These are phyloP conservation scores for Neurospora terricola DNA, from an alignment of 495 filamentous ascomycete genomes.

Conservation along the genomic window DNA sequence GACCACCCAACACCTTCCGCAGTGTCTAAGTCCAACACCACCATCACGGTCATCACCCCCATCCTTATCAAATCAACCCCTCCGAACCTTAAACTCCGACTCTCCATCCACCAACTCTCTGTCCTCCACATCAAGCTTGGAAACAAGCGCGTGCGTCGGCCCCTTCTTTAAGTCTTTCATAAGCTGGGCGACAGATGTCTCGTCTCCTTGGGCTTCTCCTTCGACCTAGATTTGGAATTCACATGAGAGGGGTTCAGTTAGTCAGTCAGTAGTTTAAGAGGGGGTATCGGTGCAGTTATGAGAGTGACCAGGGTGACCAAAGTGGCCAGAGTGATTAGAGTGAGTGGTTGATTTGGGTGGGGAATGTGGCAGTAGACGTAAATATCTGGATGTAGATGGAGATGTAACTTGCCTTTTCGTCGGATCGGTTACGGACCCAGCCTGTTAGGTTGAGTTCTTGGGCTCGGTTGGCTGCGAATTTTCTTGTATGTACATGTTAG, in stretches of 20 bases:
- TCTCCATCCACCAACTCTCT: slow-evolving; percentile 55
- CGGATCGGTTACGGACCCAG: slow-evolving; percentile 66
- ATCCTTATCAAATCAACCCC: background rate
- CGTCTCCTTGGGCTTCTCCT: slow-evolving; percentile 76
- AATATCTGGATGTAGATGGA: background rate
- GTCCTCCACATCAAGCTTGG: slow-evolving; percentile 58
- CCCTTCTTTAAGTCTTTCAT: slow-evolving; percentile 70
- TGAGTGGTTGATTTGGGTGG: too few relatives aligned
- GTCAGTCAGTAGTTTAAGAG: background rate
- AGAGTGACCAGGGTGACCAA: background rate
- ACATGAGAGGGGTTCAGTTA: background rate
- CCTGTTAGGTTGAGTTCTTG: slow-evolving; percentile 57
- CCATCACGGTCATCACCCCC: background rate
- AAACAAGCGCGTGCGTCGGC: slow-evolving; percentile 55
- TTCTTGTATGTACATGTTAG: slow-evolving; percentile 23
- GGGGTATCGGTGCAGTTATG: too few relatives aligned
- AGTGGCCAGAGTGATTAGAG: background rate
- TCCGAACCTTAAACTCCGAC: slow-evolving; percentile 47
- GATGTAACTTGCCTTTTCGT: slow-evolving; percentile 48
- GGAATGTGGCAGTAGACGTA: background rate
- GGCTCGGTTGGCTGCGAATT: slow-evolving; percentile 64
- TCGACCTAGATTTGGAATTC: slow-evolving; percentile 48
- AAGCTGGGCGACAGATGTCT: slow-evolving; percentile 53
- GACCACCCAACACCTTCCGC: background rate
- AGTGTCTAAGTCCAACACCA: background rate